Conservation (phyloP, 108 stramenopile genomes). For the Chaetoceros muelleri region DNA sequence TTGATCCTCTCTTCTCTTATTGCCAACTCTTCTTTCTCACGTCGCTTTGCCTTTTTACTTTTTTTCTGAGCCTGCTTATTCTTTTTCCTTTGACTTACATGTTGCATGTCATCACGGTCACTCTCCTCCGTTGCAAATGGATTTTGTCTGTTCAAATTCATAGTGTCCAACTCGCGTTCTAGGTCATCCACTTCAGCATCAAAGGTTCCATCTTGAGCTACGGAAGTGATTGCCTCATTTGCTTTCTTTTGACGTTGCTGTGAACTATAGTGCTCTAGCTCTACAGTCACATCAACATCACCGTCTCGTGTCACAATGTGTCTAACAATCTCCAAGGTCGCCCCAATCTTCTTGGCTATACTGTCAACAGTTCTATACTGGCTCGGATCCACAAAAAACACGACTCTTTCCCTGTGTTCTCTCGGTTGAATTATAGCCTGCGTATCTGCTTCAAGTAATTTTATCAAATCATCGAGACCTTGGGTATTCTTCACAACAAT, state of each 20-base stretch:
- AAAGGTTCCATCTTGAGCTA: not conserved
- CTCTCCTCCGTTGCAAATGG: not conserved
- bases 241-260: constrained; percentile 12
- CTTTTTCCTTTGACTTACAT: constrained; percentile 29
- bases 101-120: not conserved
- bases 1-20: not conserved
- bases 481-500: constrained; percentile 24
- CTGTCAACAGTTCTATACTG: constrained; percentile 62
- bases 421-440: not conserved
- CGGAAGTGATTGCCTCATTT: constrained; percentile 13
- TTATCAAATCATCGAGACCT: constrained; percentile 16
- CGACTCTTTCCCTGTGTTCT: constrained; percentile 5
- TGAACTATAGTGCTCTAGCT: constrained; percentile 19
- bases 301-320: constrained; percentile 63
- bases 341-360: constrained; percentile 29
- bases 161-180: not conserved
- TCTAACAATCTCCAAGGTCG: constrained; percentile 59
- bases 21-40: constrained; percentile 41
- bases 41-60: constrained; percentile 65
- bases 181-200: not conserved
- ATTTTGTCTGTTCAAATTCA: not conserved
- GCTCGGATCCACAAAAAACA: constrained; percentile 70
- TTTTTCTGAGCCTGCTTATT: constrained; percentile 74
- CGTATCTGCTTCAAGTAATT: constrained; percentile 11
- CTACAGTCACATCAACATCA: constrained; percentile 41